Conservation (phyloP, 257 asterid genomes). For the Haberlea rhodopensis region DNA sequence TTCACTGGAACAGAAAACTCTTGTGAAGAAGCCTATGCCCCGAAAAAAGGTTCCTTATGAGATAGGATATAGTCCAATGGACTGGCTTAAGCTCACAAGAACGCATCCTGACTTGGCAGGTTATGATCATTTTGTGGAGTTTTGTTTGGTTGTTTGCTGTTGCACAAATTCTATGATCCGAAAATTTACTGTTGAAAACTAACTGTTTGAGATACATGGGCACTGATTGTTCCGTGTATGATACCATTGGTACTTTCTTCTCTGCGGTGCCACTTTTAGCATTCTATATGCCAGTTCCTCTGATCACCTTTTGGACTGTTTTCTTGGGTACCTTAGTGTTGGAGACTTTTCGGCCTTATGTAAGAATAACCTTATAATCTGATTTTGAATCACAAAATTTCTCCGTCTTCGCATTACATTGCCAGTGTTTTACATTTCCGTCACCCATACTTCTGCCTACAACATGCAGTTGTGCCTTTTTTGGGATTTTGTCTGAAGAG, state of each 20-base stretch:
- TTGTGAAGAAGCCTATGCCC: conserved; percentile 41
- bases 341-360: not conserved
- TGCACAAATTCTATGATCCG: not conserved
- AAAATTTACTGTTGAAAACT: not conserved
- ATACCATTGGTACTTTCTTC: not conserved
- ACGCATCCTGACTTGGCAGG: conserved; percentile 86
- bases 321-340: not conserved
- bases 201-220: not conserved
- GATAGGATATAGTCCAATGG: conserved; percentile 79
- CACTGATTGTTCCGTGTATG: not conserved
- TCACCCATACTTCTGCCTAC: not conserved
- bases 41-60: conserved; percentile 76
- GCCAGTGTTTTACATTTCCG: not conserved
- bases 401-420: not conserved
- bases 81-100: conserved; percentile 78
- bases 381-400: not conserved
- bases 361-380: not conserved
- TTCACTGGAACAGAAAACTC: conserved; percentile 33
- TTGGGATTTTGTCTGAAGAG: not conserved
- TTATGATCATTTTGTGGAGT: conserved; percentile 24
- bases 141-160: conserved; percentile 8
- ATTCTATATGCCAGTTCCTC: not conserved
- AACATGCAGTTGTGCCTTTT: not conserved
- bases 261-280: not conserved
- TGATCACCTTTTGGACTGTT: not conserved